Percentiles rank a stretch among this genome's conserved stretches.
phyloP scores from a whole-genome alignment of 2,329 filamentous ascomycete species.

The Xylaria sp. region DNA sequence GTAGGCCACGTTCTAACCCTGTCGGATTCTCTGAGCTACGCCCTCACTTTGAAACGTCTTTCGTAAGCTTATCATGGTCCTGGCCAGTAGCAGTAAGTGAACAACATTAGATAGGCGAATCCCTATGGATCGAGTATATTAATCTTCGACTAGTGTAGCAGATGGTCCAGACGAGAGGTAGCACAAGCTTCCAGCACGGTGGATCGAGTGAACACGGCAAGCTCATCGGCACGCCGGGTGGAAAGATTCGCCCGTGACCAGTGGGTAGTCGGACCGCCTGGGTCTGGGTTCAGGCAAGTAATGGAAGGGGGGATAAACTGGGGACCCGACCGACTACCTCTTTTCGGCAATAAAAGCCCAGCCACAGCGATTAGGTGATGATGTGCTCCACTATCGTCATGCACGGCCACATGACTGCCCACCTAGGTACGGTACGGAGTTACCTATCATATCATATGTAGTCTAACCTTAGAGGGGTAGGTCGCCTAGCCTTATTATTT shows the following conservation, averaged over 20 bases:
- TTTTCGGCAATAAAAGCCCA: background rate
- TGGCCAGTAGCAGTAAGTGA: background rate
- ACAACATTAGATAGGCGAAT: background rate
- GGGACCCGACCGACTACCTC: background rate
- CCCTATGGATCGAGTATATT: background rate
- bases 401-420: background rate
- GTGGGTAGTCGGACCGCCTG: background rate
- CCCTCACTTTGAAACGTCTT: constrained; percentile 14
- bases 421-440: no score
- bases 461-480: no score
- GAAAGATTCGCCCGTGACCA: constrained; percentile 29
- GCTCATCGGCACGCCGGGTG: constrained; percentile 30
- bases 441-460: no score
- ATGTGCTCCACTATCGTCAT: no score
- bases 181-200: background rate
- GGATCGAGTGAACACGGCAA: constrained; percentile 33
- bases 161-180: constrained; percentile 3
- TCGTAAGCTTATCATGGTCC: constrained; percentile 15
- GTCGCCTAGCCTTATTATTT: no score
- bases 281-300: background rate
- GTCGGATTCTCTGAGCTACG: constrained; percentile 16
- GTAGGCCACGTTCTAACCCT: background rate
- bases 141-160: background rate
- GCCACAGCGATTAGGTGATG: background rate
- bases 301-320: background rate